Evolutionary conservation across 2,329 filamentous ascomycete species (phyloP).

Genomic region (Elsinoe batatas): DNA sequence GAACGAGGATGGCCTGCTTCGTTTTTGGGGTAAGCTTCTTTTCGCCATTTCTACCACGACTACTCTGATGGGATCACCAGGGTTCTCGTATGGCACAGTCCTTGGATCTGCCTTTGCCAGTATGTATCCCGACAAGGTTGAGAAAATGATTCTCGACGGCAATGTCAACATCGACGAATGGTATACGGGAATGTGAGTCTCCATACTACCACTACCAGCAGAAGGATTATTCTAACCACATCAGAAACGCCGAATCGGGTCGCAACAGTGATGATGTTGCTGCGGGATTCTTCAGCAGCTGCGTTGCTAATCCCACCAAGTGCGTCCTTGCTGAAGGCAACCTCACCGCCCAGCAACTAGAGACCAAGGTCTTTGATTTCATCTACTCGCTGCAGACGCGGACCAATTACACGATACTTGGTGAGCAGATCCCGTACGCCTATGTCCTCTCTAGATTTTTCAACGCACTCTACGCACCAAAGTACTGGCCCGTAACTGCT

Average conservation of each 20-base stretch:
- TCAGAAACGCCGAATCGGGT: background rate
- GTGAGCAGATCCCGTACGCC: slow-evolving; percentile 28
- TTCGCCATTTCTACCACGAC: background rate
- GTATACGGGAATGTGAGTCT: slow-evolving; percentile 5
- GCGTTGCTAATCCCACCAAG: background rate
- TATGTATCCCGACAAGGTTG: slow-evolving; percentile 32
- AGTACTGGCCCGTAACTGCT: slow-evolving; percentile 17
- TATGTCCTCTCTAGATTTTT: slow-evolving; percentile 31
- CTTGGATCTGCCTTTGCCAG: slow-evolving; percentile 33
- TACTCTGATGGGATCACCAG: slow-evolving; percentile 18
- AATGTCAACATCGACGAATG: slow-evolving; percentile 31
- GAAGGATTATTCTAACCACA: background rate
- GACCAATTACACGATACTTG: background rate
- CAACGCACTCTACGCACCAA: slow-evolving; percentile 28
- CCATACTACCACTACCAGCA: background rate
- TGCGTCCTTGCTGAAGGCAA: slow-evolving; percentile 29
- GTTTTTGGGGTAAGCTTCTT: slow-evolving; percentile 30
- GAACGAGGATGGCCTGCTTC: slow-evolving; percentile 32
- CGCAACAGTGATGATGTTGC: background rate
- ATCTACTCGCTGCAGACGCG: background rate
- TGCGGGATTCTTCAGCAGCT: background rate
- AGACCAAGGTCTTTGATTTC: background rate
- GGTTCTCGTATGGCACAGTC: slow-evolving; percentile 44
- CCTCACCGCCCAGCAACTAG: background rate
- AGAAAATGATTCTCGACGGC: slow-evolving; percentile 35